A percentile compares a stretch with the other conserved stretches of the same genome.
Evolutionary conservation across 441 rosid species (phyloP).

Genomic region (Jatropha multifida): DNA sequence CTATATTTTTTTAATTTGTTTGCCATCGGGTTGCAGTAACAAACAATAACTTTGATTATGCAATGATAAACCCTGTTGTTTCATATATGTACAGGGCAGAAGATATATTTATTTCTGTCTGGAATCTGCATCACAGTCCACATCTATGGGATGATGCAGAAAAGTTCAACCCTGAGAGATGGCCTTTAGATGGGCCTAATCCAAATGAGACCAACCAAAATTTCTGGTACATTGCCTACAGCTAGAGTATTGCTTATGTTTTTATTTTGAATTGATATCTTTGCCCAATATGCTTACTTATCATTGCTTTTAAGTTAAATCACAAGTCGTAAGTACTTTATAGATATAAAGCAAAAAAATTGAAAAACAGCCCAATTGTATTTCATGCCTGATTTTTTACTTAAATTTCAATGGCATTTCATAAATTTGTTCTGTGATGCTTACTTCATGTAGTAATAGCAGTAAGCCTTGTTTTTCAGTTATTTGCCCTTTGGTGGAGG

Average conservation of each 20-base stretch:
- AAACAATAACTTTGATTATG: neutral
- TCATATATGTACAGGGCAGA: constrained; percentile 55
- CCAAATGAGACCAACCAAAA: constrained; percentile 98
- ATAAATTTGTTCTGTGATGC: too few species aligned
- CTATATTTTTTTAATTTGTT: too few species aligned
- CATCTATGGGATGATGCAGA: constrained; percentile 75
- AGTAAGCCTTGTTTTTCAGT: constrained; percentile 39
- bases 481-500: constrained; percentile 99
- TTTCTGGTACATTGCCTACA: constrained; percentile 51
- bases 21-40: too few species aligned
- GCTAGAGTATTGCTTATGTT: too few species aligned
- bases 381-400: too few species aligned
- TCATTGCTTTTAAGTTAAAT: too few species aligned
- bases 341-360: too few species aligned
- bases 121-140: constrained; percentile 97
- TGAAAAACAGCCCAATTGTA: too few species aligned
- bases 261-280: too few species aligned
- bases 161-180: constrained; percentile 94
- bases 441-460: neutral
- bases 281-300: too few species aligned
- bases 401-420: too few species aligned
- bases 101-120: constrained; percentile 88
- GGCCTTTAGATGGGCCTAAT: constrained; percentile 96
- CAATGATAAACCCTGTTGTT: neutral
- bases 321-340: too few species aligned